Conservation (phyloP, 805 yeast species). For the Saccharomycopsis olivae region DNA sequence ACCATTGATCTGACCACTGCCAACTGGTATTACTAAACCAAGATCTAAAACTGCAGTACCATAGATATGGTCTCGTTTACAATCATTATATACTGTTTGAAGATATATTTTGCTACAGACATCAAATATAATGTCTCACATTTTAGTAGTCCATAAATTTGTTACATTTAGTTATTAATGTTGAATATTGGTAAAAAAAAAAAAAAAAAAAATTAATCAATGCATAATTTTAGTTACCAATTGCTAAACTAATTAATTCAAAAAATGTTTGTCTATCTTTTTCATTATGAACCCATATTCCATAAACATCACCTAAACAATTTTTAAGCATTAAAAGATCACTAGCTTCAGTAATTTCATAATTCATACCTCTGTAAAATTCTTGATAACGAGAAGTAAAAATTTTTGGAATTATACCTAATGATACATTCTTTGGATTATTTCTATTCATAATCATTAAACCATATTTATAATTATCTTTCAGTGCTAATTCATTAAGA, state of each 20-base stretch:
- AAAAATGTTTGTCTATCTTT: conserved; percentile 52
- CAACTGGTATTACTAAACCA: too few species aligned
- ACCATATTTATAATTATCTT: conserved; percentile 49
- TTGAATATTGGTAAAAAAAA: too few species aligned
- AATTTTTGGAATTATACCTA: conserved; percentile 54
- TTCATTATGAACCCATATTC: conserved; percentile 68
- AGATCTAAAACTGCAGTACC: too few species aligned
- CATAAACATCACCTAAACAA: conserved; percentile 59
- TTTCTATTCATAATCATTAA: conserved; percentile 57
- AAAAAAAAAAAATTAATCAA: too few species aligned
- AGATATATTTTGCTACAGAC: too few species aligned
- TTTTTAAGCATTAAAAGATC: conserved; percentile 62
- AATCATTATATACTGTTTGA: too few species aligned
- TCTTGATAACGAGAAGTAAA: conserved; percentile 32
- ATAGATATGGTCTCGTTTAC: too few species aligned
- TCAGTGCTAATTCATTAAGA: conserved; percentile 6
- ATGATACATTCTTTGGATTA: conserved; percentile 59
- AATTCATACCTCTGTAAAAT: conserved; percentile 24
- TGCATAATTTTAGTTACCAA: conserved; percentile 18
- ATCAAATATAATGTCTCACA: too few species aligned
- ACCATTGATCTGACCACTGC: too few species aligned
- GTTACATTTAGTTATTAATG: too few species aligned
- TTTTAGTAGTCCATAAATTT: too few species aligned
- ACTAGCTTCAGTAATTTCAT: conserved; percentile 53
- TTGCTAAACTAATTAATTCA: conserved; percentile 29